Percentiles rank a stretch among this genome's conserved stretches.
These are phyloP conservation scores for Paecilomyces niveus DNA, from an alignment of 2,329 filamentous ascomycete species.

Conservation along the genomic window DNA sequence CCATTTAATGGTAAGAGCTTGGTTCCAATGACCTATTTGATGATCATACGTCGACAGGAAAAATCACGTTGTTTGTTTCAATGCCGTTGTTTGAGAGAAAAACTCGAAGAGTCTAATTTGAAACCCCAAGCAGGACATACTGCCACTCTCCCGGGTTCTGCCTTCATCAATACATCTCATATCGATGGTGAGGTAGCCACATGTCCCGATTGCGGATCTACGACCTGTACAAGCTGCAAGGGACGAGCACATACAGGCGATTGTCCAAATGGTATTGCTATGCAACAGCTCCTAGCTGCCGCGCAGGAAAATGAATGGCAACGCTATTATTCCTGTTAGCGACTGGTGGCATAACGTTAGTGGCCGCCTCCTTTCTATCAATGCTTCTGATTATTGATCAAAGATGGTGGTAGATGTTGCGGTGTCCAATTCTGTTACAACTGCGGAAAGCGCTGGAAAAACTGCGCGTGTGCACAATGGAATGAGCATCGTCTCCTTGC, in stretches of 20 bases:
- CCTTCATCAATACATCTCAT: constrained; percentile 36
- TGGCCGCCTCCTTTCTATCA: constrained; percentile 9
- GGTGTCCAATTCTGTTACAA: constrained; percentile 44
- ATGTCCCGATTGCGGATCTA: constrained; percentile 36
- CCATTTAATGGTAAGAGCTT: too few relatives aligned
- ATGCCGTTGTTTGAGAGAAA: too few relatives aligned
- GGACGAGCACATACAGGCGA: constrained; percentile 36
- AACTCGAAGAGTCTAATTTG: constrained; percentile 47
- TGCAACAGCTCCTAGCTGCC: constrained; percentile 34
- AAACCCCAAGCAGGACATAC: constrained; percentile 44
- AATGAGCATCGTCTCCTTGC: constrained; percentile 27
- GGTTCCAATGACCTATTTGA: too few relatives aligned
- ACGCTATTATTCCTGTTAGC: constrained; percentile 40
- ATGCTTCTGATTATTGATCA: neutral
- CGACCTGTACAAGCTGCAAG: constrained; percentile 51
- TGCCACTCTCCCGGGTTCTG: constrained; percentile 35
- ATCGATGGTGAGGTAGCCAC: constrained; percentile 29
- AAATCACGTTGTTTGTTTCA: too few relatives aligned
- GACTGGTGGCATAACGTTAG: constrained; percentile 50
- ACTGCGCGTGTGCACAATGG: constrained; percentile 34
- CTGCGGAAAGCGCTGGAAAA: constrained; percentile 40
- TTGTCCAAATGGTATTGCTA: constrained; percentile 40
- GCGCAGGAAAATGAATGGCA: constrained; percentile 45
- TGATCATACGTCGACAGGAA: too few relatives aligned
- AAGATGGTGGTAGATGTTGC: constrained; percentile 38